These are phyloP conservation scores for Suillus bovinus DNA, from an alignment of 768 basidiomycete species.

Conservation along the genomic window DNA sequence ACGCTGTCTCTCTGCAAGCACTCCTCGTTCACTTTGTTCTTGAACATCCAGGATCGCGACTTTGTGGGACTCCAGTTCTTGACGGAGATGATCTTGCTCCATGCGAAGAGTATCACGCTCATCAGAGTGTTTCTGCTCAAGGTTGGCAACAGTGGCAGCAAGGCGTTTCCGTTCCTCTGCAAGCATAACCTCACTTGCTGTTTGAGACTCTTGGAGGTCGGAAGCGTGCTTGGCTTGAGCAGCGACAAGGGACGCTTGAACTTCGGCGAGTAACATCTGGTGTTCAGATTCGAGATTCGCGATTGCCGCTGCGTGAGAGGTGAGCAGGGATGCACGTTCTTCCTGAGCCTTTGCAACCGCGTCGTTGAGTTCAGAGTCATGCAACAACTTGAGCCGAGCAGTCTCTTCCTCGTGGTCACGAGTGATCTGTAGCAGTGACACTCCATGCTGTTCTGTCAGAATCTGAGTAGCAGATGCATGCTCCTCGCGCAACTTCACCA, in stretches of 20 bases:
- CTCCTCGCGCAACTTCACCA: slow-evolving; percentile 43
- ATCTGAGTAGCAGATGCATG: slow-evolving; percentile 47
- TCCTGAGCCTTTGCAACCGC: slow-evolving; percentile 34
- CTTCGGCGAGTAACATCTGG: slow-evolving; percentile 43
- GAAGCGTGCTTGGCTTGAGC: slow-evolving; percentile 36
- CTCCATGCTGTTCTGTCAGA: slow-evolving; percentile 57
- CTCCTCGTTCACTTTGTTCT: slow-evolving; percentile 16
- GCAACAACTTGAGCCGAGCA: slow-evolving; percentile 46
- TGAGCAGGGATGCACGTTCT: slow-evolving; percentile 35
- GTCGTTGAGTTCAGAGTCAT: slow-evolving; percentile 41
- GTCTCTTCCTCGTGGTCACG: slow-evolving; percentile 57
- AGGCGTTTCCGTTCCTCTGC: slow-evolving; percentile 50
- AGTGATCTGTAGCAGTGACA: slow-evolving; percentile 54
- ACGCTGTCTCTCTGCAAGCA: slow-evolving; percentile 30
- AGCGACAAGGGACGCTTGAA: slow-evolving; percentile 41
- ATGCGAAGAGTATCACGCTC: slow-evolving; percentile 44
- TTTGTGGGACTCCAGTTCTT: slow-evolving; percentile 66
- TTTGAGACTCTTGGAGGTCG: slow-evolving; percentile 37
- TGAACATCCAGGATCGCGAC: slow-evolving; percentile 32
- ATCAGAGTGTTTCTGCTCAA: slow-evolving; percentile 48
- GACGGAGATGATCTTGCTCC: slow-evolving; percentile 35
- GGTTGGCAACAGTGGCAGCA: slow-evolving; percentile 45
- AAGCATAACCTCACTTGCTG: slow-evolving; percentile 36
- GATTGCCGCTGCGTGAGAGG: slow-evolving; percentile 45
- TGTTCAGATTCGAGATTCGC: slow-evolving; percentile 47